Conservation (phyloP, 2,329 filamentous ascomycete genomes). For the Falciphora oryzae region DNA sequence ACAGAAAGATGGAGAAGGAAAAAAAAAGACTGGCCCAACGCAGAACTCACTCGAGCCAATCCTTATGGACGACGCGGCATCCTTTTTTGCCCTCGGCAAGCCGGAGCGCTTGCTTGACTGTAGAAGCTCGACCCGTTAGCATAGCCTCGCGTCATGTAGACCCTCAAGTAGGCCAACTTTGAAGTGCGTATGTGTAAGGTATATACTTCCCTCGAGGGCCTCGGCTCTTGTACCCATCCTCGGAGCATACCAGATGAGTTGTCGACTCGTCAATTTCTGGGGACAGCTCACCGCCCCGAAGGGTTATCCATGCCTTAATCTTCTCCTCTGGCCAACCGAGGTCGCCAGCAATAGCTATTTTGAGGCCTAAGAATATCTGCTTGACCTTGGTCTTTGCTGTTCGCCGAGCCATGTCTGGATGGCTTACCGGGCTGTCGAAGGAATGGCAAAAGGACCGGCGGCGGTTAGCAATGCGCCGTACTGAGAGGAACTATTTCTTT, state of each 20-base stretch:
- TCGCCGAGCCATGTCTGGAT: neutral
- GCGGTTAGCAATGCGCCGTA: neutral
- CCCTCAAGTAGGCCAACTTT: neutral
- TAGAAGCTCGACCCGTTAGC: neutral
- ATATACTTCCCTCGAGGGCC: slow-evolving; percentile 27
- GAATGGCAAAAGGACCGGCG: neutral
- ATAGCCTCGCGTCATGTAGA: neutral
- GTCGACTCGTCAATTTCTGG: slow-evolving; percentile 45
- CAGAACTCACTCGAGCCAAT: slow-evolving; percentile 46
- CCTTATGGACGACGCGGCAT: slow-evolving; percentile 38
- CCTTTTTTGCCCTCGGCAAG: slow-evolving; percentile 20
- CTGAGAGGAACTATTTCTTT: neutral
- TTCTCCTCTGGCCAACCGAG: slow-evolving; percentile 49
- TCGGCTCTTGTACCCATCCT: slow-evolving; percentile 51
- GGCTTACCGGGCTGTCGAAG: neutral
- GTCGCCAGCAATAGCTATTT: slow-evolving; percentile 51
- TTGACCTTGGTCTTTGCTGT: neutral
- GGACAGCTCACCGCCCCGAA: slow-evolving; percentile 55
- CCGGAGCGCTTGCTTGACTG: slow-evolving; percentile 32
- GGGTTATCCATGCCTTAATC: slow-evolving; percentile 59
- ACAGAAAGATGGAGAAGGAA: no score
- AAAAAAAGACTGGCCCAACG: slow-evolving; percentile 28
- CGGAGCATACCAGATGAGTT: slow-evolving; percentile 68
- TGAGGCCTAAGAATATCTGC: slow-evolving; percentile 19
- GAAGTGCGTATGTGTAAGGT: neutral